Base-by-base conservation (phyloP, 1,139 yeast species). In the Debaryomyces sp. region DNA sequence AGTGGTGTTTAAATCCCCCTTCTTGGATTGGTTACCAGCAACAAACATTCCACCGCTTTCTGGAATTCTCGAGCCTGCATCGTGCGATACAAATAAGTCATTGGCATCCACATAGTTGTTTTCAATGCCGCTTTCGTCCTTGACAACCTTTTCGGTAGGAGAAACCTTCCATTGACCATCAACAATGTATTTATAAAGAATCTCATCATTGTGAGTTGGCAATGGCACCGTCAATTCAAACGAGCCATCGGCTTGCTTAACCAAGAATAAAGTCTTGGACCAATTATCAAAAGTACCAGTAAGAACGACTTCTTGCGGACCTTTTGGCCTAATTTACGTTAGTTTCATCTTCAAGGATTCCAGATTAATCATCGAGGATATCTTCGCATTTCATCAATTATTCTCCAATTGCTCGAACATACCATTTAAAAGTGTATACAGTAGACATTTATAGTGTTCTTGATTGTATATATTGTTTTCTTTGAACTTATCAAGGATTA, bases 231-330 rank as follows among this genome's bases (percentile, higher is more conserved):
- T 76, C 49, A 85, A 64, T 50, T 78, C 80, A 57, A 84, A 86
- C 5, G 81, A 74, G 8, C 89, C 91, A 55, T 78, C 80, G 2
- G 80, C 65, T 54, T 80, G 81, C 62, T 85, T 81, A 43, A 83
- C 82, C 54, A 87, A 72, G 35, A 81, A 81, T 49, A 80, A 71
- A 1, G 82, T 66, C 54, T 85, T 78, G 39, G 80, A 64, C 96
- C 96, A 88, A 58, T 83, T 71, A 64, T 87, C 94, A 66, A 88
- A 87, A 44, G 85, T 77, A 53, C 96, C 96, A 26, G 94, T 86
- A 51, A 88, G 84, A 53, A 81, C 73, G 48, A 88, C 94, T 42
- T 82, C 82, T 43, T 74, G 52, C n/a, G 94, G 90, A 52, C 94
- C 92, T 29, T 80, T 66, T 33, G 92, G 92, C 92, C 91, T 81